Evolutionary conservation across 2,329 filamentous ascomycete species (phyloP), one percentile per base, ranked within the genome.

Genomic region (Amauroascus niger): DNA sequence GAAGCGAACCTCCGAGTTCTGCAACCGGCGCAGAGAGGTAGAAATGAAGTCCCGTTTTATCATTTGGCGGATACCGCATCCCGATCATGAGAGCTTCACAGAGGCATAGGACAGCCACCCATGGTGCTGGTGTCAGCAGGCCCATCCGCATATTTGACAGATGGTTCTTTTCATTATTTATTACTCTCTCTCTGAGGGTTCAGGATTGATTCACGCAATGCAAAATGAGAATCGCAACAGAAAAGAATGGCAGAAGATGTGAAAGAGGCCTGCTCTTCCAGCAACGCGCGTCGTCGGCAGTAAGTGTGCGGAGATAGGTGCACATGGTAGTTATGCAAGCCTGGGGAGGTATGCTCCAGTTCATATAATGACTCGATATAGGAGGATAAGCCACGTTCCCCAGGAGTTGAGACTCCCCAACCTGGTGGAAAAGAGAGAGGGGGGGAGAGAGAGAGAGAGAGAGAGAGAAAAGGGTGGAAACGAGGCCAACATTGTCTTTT

Each of bases 211-310:
- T 30, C 4, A 30, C 4, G 26, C 26, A 30, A 9, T 30, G 9
- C n/a, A 30, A 30, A 5, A 5, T 30, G 4, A n/a, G 24, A 14
- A 33, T 5, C 11, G 26, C 20, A 32, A 13, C 32, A 45, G n/a
- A n/a, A 7, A 46, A 13, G 7, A 46, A 46, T 14, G 13, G n/a
- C n/a, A n/a, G 7, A 20, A 32, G 7, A 33, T 9, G n/a, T 32
- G 44, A 46, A 46, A 46, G 44, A 46, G 28, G 14, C 44, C 44
- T 16, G 44, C 44, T 46, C 44, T 20, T 46, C 33, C 44, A 46
- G n/a, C 5, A 43, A 43, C 40, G 18, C 4, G 37, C 40, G 14
- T 24, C 40, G 11, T 43, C 3, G 2, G 13, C 3, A 43, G 40
- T 26, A 24, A 8, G 20, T 43, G 22, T 6, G 7, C 3, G 22